Evolutionary conservation across 2,329 filamentous ascomycete genomes (phyloP).

Genomic region (Sphaerulina populicola): DNA sequence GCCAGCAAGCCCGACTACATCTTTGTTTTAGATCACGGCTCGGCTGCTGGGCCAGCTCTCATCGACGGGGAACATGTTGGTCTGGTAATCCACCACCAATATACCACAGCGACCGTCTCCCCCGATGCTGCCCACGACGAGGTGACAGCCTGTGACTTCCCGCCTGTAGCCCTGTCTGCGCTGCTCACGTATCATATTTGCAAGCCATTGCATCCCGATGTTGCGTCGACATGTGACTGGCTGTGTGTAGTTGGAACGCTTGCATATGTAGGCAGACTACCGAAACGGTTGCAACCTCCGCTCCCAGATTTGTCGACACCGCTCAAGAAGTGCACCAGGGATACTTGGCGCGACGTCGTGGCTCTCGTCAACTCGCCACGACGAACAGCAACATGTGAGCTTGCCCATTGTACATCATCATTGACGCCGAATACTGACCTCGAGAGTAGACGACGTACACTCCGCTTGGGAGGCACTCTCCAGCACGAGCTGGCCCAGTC

Average conservation of each 20-base stretch:
- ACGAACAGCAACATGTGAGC: constrained; percentile 46
- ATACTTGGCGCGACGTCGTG: constrained; percentile 54
- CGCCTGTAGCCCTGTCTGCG: constrained; percentile 57
- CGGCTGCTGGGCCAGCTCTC: constrained; percentile 47
- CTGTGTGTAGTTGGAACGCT: constrained; percentile 55
- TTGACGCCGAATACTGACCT: not conserved
- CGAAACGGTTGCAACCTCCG: constrained; percentile 56
- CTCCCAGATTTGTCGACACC: constrained; percentile 57
- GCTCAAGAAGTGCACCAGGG: constrained; percentile 55
- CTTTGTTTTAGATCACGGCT: constrained; percentile 60
- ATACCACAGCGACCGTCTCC: constrained; percentile 49
- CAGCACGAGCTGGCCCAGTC: constrained; percentile 43
- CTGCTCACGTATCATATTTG: constrained; percentile 59
- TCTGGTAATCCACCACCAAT: constrained; percentile 59
- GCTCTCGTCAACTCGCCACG: constrained; percentile 58
- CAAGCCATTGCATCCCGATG: constrained; percentile 45
- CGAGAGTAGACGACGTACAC: constrained; percentile 43
- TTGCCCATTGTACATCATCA: not conserved
- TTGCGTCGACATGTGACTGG: constrained; percentile 49
- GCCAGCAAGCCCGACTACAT: constrained; percentile 47
- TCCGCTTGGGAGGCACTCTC: constrained; percentile 54
- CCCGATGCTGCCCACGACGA: constrained; percentile 46
- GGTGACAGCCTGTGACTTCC: constrained; percentile 56
- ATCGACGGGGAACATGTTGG: constrained; percentile 44
- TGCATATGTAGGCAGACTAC: no score